phyloP scores from a whole-genome alignment of 2,329 filamentous ascomycete genomes.

The Hymenoscyphus fructigenus region DNA sequence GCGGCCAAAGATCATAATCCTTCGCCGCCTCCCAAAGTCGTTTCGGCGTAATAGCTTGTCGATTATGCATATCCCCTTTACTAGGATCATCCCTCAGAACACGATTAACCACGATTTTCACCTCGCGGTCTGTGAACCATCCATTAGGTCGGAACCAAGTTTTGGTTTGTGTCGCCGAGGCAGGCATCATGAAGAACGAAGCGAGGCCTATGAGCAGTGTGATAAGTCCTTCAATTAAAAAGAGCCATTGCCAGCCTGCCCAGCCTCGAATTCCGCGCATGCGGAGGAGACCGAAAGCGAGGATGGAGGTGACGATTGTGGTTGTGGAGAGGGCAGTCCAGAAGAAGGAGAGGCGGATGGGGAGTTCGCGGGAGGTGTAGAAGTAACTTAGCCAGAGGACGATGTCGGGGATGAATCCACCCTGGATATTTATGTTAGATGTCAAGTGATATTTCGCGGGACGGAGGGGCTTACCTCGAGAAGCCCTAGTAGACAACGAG shows the following conservation, averaged over 20 bases:
- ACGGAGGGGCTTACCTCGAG: constrained; percentile 17
- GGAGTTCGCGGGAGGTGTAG: constrained; percentile 70
- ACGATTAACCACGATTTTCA: constrained; percentile 66
- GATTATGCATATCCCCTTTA: constrained; percentile 59
- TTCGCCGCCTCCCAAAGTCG: constrained; percentile 51
- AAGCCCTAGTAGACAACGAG: constrained; percentile 39
- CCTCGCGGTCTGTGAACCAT: constrained; percentile 63
- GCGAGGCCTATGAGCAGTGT: constrained; percentile 52
- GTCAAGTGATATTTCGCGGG: neutral
- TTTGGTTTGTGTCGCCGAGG: constrained; percentile 60
- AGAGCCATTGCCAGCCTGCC: constrained; percentile 55
- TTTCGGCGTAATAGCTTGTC: constrained; percentile 51
- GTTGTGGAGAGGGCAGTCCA: constrained; percentile 62
- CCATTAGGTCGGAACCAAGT: constrained; percentile 55
- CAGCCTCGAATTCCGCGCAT: constrained; percentile 50
- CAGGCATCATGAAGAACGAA: constrained; percentile 57
- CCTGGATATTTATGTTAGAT: constrained; percentile 35
- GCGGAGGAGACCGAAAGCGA: constrained; percentile 55
- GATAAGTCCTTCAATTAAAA: constrained; percentile 56
- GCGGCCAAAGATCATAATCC: constrained; percentile 61
- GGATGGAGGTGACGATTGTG: constrained; percentile 48
- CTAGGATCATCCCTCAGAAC: constrained; percentile 51
- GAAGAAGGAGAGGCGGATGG: constrained; percentile 65
- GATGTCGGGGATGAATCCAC: constrained; percentile 63
- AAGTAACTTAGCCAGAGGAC: constrained; percentile 73